A percentile compares a stretch with the other conserved stretches of the same genome.
These are phyloP conservation scores for Aspergillus neotritici DNA, from an alignment of 2,329 filamentous ascomycete genomes.

Conservation along the genomic window DNA sequence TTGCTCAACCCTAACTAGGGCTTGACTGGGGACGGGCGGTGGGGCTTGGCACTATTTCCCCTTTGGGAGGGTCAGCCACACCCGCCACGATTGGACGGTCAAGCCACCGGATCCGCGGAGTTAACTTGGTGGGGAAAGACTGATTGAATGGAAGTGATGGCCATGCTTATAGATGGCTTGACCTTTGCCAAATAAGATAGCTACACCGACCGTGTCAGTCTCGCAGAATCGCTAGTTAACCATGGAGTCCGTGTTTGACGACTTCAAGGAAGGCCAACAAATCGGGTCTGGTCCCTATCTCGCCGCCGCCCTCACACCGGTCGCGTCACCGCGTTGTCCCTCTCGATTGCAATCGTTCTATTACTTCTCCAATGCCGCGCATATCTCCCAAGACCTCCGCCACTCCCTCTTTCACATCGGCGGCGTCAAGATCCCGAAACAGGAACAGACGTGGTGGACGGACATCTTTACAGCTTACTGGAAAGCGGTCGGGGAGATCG, in stretches of 20 bases:
- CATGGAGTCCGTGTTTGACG: slow-evolving; percentile 69
- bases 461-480: slow-evolving; percentile 81
- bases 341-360: slow-evolving; percentile 65
- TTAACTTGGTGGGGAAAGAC: background rate
- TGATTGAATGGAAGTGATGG: background rate
- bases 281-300: slow-evolving; percentile 65
- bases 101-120: background rate
- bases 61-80: slow-evolving; percentile 11
- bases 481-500: slow-evolving; percentile 70
- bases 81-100: background rate
- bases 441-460: slow-evolving; percentile 74
- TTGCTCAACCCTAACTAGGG: slow-evolving; percentile 24
- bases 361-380: slow-evolving; percentile 62
- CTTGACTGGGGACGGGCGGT: slow-evolving; percentile 1
- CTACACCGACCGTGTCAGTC: background rate
- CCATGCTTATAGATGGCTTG: background rate
- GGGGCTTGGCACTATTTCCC: slow-evolving; percentile 24
- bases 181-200: background rate
- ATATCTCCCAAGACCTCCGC: slow-evolving; percentile 63
- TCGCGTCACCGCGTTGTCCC: slow-evolving; percentile 57
- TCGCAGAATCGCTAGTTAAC: slow-evolving; percentile 14
- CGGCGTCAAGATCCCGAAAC: slow-evolving; percentile 52
- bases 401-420: slow-evolving; percentile 62
- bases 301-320: slow-evolving; percentile 68
- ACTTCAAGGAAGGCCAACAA: slow-evolving; percentile 65